Base-by-base conservation (phyloP, 2,329 filamentous ascomycete species). In the Aspergillus sp. region DNA sequence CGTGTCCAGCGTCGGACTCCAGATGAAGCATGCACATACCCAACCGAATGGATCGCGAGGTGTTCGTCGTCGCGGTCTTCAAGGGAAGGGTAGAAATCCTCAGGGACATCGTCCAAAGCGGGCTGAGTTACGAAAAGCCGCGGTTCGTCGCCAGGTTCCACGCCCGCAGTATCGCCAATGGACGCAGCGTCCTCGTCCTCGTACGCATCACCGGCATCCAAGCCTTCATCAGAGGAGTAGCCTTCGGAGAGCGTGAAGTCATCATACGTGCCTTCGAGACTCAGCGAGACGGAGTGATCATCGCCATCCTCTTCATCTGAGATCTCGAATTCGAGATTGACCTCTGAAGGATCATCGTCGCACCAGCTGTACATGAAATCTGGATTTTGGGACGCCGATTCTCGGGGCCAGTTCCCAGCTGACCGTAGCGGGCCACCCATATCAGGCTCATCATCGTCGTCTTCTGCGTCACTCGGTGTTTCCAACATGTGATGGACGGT, bases 401-500 rank as follows among this genome's bases (percentile, higher is more conserved):
- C 58, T 20, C 58, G 60, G 11, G 59, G 53, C 65, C 68, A 64
- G 49, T 70, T 70, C n/a, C 75, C 77, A 45, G 76, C 75, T 3
- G 79, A 81, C 6, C 80, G 69, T 19, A 67, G 64, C 13, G 74
- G 69, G 3, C 51, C 65, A 26, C 67, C 65, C 35, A 17, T 38
- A 42, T 42, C 40, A 14, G 60, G 59, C 41, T 67, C 61, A n/a
- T 71, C 64, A 14, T 73, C 68, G 1, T 70, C 66, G 9, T 73
- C 75, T 13, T 82, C 79, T 41, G 81, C 79, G 42, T 81, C 78
- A 52, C 80, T 82, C 10, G 82, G 76, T 11, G 76, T 73, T 62
- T 96, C 93, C 2, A 97, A 82, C 85, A 97, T 93, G 70, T 97
- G 93, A 65, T 97, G 93, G 0, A 97, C 93, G 19, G 90, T 96